Percentiles rank a stretch among this genome's conserved stretches.
Conservation (phyloP, 2,329 filamentous ascomycete genomes). For the Ampelomyces quisqualis region DNA sequence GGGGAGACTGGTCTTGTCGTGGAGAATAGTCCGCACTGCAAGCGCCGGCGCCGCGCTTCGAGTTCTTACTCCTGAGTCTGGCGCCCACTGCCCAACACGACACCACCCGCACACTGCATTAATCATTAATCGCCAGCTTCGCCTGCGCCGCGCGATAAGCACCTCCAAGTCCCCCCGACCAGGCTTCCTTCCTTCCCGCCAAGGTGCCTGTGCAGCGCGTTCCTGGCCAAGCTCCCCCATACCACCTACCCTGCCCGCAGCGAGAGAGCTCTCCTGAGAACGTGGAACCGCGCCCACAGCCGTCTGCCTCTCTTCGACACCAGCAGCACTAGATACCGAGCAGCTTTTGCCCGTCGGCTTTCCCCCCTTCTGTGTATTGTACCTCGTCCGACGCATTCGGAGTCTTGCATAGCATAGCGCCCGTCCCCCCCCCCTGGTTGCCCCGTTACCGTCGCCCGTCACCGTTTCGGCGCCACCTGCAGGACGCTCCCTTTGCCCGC, state of each 20-base stretch:
- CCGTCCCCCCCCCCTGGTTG: conserved; percentile 19
- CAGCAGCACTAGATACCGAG: conserved; percentile 29
- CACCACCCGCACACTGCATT: no score
- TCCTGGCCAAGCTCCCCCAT: conserved; percentile 16
- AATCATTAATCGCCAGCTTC: no score
- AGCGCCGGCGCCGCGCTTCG: no score
- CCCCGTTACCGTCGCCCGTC: conserved; percentile 20
- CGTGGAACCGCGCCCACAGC: conserved; percentile 10
- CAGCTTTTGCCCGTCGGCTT: conserved; percentile 17
- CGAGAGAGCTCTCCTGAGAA: conserved; percentile 12
- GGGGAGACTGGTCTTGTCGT: no score
- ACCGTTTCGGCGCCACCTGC: conserved; percentile 13
- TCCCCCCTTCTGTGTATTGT: neutral
- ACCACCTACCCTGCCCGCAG: conserved; percentile 24
- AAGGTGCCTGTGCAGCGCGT: conserved; percentile 21
- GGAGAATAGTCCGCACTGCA: no score
- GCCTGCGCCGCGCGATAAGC: no score
- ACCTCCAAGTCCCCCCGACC: conserved; percentile 1
- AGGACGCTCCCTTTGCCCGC: conserved; percentile 23
- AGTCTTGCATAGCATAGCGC: conserved; percentile 18
- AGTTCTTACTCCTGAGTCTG: conserved; percentile 21
- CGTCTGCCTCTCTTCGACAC: conserved; percentile 19
- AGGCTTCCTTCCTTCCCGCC: conserved; percentile 14
- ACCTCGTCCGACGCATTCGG: conserved; percentile 4
- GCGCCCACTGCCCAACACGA: no score